These are phyloP conservation scores for Phytophthora colocasiae DNA, from an alignment of 352 stramenopile genomes.

Conservation along the genomic window DNA sequence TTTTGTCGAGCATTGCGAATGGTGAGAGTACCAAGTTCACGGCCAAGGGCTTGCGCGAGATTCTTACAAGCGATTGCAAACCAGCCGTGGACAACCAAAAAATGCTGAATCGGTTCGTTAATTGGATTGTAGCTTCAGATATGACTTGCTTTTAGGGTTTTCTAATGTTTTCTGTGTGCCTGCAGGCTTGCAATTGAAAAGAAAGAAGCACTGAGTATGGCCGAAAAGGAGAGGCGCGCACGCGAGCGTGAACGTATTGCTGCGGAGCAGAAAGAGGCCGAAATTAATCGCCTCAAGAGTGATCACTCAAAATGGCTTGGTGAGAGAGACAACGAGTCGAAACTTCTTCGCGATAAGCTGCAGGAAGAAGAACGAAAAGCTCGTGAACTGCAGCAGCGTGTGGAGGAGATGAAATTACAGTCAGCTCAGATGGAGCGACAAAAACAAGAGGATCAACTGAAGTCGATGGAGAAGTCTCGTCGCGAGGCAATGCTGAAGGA, in stretches of 20 bases:
- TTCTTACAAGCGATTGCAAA: conserved; percentile 66
- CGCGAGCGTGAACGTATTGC: conserved; percentile 62
- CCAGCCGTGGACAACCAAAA: conserved; percentile 77
- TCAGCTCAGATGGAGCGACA: conserved; percentile 48
- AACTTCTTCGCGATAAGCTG: conserved; percentile 69
- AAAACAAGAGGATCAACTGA: conserved; percentile 53
- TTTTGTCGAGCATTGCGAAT: conserved; percentile 57
- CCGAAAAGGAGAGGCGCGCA: conserved; percentile 63
- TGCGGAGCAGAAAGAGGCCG: conserved; percentile 61
- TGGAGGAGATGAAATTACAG: conserved; percentile 63
- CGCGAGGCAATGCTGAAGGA: conserved; percentile 50
- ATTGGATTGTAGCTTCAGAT: conserved; percentile 4
- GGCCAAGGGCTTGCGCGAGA: conserved; percentile 56
- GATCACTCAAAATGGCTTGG: conserved; percentile 70
- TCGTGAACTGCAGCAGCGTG: conserved; percentile 57
- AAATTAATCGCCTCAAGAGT: conserved; percentile 74
- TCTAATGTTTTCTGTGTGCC: conserved; percentile 14
- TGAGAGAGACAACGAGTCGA: conserved; percentile 73
- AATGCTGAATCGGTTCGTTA: conserved; percentile 63
- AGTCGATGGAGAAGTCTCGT: conserved; percentile 40
- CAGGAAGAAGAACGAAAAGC: conserved; percentile 64
- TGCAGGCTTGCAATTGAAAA: conserved; percentile 71
- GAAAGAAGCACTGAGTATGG: conserved; percentile 60
- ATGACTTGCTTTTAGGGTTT: not conserved
- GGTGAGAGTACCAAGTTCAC: conserved; percentile 49